Percentiles rank a stretch among this genome's conserved stretches.
These are phyloP conservation scores for Mariannaea sp. DNA, from an alignment of 2,329 filamentous ascomycete genomes.

Conservation along the genomic window DNA sequence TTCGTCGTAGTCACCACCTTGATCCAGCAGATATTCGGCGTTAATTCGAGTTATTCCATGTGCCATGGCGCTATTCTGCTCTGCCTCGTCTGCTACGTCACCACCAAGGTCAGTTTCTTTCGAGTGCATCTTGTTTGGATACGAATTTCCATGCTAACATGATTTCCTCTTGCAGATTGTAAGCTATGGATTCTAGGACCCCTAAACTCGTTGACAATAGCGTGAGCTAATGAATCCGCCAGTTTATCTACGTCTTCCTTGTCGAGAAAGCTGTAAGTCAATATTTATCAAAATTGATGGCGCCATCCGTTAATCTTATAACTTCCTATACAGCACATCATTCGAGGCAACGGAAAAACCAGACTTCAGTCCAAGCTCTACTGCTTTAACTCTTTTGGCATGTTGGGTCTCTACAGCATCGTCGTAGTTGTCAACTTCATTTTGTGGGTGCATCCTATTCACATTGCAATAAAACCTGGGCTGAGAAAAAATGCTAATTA, in stretches of 20 bases:
- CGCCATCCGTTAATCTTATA: too few relatives aligned
- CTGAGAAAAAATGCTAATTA: background rate
- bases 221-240: background rate
- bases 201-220: too few relatives aligned
- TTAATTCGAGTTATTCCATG: conserved; percentile 54
- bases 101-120: conserved; percentile 57
- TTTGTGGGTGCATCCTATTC: conserved; percentile 52
- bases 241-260: conserved; percentile 67
- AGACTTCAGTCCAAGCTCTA: conserved; percentile 63
- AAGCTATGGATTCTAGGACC: too few relatives aligned
- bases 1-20: conserved; percentile 64
- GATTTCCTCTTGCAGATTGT: conserved; percentile 10
- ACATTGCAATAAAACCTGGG: background rate
- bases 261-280: conserved; percentile 64
- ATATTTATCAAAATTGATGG: too few relatives aligned
- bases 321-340: conserved; percentile 53
- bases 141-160: background rate
- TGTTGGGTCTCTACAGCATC: conserved; percentile 52
- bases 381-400: conserved; percentile 64
- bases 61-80: conserved; percentile 65
- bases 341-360: conserved; percentile 56
- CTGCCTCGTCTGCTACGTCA: conserved; percentile 65
- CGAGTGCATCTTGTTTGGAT: background rate
- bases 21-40: conserved; percentile 60
- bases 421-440: conserved; percentile 64